Evolutionary conservation across 2,329 filamentous ascomycete species (phyloP).

Genomic region (Colletotrichum acutatum): DNA sequence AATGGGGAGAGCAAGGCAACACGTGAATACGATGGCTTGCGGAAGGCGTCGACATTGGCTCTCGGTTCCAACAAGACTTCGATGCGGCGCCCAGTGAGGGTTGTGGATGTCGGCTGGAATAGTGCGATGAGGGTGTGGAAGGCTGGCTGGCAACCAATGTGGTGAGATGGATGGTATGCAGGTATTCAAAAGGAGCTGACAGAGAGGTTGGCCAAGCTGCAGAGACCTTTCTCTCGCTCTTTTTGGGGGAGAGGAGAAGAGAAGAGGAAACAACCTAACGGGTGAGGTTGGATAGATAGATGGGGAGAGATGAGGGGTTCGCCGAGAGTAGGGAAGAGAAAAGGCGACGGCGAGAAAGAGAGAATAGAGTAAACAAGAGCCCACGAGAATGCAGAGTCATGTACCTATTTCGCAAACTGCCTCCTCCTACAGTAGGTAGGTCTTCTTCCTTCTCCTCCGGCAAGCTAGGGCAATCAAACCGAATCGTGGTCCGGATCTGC

Average conservation of each 20-base stretch:
- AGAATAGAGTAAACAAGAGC: neutral
- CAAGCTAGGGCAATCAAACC: neutral
- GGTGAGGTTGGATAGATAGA: neutral
- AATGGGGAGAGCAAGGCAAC: neutral
- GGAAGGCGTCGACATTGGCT: constrained; percentile 8
- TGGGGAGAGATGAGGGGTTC: neutral
- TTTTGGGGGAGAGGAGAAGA: neutral
- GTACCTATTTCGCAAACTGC: neutral
- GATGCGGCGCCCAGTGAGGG: constrained; percentile 5
- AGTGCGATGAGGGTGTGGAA: neutral
- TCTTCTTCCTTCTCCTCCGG: neutral
- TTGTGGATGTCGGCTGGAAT: neutral
- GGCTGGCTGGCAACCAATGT: neutral
- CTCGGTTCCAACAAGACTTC: neutral
- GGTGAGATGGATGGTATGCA: neutral
- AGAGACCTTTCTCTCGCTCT: neutral
- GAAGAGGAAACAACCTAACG: neutral
- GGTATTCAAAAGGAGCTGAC: neutral
- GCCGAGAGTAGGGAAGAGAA: neutral
- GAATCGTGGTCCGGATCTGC: constrained; percentile 18
- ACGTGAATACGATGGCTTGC: neutral
- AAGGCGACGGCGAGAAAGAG: neutral
- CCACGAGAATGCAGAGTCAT: neutral
- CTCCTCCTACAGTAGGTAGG: too few relatives aligned
- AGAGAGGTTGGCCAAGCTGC: neutral